Evolutionary conservation across 371 early-diverging fungal genomes (phyloP).

Genomic region (Syncephalastrum contaminatum): DNA sequence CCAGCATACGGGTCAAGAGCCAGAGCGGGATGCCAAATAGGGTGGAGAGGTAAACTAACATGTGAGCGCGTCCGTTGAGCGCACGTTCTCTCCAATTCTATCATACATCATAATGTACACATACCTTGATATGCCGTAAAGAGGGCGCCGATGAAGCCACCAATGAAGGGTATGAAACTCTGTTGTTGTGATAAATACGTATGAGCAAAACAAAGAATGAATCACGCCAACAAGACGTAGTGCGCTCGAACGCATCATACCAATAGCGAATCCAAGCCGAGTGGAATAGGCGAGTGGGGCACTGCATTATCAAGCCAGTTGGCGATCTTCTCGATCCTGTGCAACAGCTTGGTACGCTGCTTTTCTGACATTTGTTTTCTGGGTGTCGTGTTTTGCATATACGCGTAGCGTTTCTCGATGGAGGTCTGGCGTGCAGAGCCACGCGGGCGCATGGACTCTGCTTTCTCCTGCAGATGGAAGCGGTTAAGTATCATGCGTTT

Average conservation of each 20-base stretch:
- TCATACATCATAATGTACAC: not conserved
- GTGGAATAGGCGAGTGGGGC: constrained; percentile 45
- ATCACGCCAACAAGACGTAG: not conserved
- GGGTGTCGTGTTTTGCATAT: constrained; percentile 29
- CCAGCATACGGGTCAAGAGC: constrained; percentile 36
- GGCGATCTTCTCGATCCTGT: constrained; percentile 29
- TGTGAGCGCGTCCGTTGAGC: not conserved
- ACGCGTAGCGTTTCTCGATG: constrained; percentile 19
- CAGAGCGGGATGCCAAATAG: constrained; percentile 47
- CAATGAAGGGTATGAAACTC: constrained; percentile 44
- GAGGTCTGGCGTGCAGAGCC: constrained; percentile 16
- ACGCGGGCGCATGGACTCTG: constrained; percentile 21
- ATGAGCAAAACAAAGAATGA: no score
- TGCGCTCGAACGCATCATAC: constrained; percentile 15
- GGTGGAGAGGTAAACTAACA: constrained; percentile 34
- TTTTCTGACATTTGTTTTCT: constrained; percentile 20
- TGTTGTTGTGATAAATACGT: constrained; percentile 1
- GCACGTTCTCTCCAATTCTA: not conserved
- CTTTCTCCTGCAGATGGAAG: constrained; percentile 23
- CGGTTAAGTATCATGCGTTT: constrained; percentile 24
- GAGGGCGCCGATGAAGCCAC: constrained; percentile 28
- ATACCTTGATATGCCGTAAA: constrained; percentile 36
- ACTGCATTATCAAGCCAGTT: constrained; percentile 43
- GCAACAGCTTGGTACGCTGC: constrained; percentile 22
- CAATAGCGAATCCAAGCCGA: constrained; percentile 42